These are phyloP conservation scores for Botryosphaeria agaves DNA, from an alignment of 2,329 filamentous ascomycete species.

Conservation along the genomic window DNA sequence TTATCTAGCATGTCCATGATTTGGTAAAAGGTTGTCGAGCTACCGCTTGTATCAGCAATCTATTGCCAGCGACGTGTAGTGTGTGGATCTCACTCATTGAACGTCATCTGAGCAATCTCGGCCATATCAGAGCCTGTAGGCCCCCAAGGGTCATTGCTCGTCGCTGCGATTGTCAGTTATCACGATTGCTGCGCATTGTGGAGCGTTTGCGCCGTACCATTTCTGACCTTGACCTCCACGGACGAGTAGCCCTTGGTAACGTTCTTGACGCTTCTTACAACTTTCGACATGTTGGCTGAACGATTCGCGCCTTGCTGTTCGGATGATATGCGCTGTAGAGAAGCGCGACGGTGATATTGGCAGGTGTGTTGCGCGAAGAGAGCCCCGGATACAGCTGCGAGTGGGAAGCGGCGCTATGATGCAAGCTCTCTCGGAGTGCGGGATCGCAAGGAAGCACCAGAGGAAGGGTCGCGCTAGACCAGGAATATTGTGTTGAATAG, in stretches of 20 bases:
- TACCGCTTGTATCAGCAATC: constrained; percentile 17
- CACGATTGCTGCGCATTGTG: background rate
- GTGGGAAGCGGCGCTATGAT: no score
- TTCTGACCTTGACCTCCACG: constrained; percentile 94
- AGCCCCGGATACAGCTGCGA: no score
- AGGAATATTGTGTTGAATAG: no score
- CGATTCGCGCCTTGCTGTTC: no score
- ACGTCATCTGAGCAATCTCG: constrained; percentile 95
- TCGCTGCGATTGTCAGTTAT: constrained; percentile 43
- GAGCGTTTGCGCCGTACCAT: constrained; percentile 41
- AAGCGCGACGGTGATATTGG: no score
- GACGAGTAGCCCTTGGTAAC: constrained; percentile 97
- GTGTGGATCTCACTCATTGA: constrained; percentile 60
- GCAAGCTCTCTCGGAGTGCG: no score
- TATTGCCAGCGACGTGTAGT: background rate
- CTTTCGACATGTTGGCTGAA: constrained; percentile 69
- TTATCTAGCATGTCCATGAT: constrained; percentile 99
- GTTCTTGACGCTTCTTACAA: constrained; percentile 96
- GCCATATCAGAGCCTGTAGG: constrained; percentile 96
- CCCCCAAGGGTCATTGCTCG: constrained; percentile 97
- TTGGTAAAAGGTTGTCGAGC: constrained; percentile 94
- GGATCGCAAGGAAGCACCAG: no score
- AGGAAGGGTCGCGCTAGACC: no score
- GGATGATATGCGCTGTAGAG: no score
- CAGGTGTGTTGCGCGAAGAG: no score